phyloP scores from a whole-genome alignment of 495 filamentous ascomycete species.

The Annulohypoxylon maeteangense region DNA sequence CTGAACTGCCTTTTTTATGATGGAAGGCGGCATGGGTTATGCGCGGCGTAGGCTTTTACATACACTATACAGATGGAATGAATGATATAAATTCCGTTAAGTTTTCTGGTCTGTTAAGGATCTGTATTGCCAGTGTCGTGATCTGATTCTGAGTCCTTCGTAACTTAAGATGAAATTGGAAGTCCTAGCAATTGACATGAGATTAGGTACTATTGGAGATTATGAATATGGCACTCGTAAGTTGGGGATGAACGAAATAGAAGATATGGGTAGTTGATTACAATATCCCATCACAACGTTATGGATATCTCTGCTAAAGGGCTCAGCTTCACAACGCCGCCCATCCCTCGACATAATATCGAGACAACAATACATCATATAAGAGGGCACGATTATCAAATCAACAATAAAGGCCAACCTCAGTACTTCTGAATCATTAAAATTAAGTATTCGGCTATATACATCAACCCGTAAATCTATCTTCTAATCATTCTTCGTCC shows the following conservation, averaged over 20 bases:
- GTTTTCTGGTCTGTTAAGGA: background rate
- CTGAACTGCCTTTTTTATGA: too few species aligned
- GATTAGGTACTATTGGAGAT: too few species aligned
- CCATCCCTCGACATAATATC: too few species aligned
- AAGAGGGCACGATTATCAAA: too few species aligned
- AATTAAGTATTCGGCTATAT: constrained; percentile 36
- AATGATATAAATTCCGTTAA: background rate
- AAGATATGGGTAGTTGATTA: too few species aligned
- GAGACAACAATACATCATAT: too few species aligned
- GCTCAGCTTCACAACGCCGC: too few species aligned
- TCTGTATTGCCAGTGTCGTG: background rate
- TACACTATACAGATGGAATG: background rate
- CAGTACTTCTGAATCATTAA: constrained; percentile 28
- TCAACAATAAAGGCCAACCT: background rate
- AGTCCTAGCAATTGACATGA: too few species aligned
- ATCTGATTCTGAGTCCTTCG: background rate
- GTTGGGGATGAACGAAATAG: background rate
- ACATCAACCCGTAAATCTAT: constrained; percentile 18
- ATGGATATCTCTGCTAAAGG: too few species aligned
- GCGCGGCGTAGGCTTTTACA: background rate
- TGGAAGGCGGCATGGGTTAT: background rate
- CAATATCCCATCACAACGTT: too few species aligned
- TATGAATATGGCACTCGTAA: too few species aligned
- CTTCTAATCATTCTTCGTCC: constrained; percentile 3
- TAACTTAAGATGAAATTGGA: too few species aligned